Evolutionary conservation across 148 eudicot species (phyloP).

Genomic region (Rhododendron mucronatum): DNA sequence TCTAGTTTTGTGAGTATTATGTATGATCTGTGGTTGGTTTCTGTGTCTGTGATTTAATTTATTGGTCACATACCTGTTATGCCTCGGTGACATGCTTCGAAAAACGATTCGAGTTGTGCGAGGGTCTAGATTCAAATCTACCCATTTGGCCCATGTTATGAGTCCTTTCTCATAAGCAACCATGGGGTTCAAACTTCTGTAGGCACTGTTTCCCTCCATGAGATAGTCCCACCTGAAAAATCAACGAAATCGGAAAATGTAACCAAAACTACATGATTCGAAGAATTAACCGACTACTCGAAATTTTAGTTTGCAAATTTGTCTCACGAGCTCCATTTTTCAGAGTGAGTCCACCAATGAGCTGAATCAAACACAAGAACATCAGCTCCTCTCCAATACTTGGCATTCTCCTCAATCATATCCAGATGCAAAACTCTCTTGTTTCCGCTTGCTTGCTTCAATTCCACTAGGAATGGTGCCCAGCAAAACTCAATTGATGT

Average conservation of each 20-base stretch:
- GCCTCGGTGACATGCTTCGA: constrained; percentile 83
- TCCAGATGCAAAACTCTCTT: constrained; percentile 68
- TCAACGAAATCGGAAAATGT: background rate
- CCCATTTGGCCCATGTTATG: constrained; percentile 82
- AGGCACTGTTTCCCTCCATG: constrained; percentile 54
- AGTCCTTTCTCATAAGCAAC: constrained; percentile 74
- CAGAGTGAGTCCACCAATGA: constrained; percentile 90
- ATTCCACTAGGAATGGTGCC: constrained; percentile 83
- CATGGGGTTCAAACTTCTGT: constrained; percentile 53
- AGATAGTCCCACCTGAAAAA: constrained; percentile 67
- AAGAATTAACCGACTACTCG: background rate
- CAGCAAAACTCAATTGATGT: constrained; percentile 69
- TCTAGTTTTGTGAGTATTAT: no score
- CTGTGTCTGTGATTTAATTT: no score
- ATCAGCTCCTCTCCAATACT: constrained; percentile 72
- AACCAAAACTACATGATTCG: background rate
- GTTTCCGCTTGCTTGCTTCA: constrained; percentile 33
- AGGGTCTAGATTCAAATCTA: constrained; percentile 65
- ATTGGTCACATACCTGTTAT: constrained; percentile 53
- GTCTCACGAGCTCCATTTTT: constrained; percentile 51
- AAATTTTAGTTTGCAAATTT: background rate
- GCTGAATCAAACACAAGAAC: constrained; percentile 82
- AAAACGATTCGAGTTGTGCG: constrained; percentile 57
- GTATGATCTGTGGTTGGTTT: no score
- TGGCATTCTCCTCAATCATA: constrained; percentile 72